Percentiles rank a stretch among this genome's conserved stretches.
phyloP scores from a whole-genome alignment of 148 eudicot species.

The Tetragonia tetragonoides region DNA sequence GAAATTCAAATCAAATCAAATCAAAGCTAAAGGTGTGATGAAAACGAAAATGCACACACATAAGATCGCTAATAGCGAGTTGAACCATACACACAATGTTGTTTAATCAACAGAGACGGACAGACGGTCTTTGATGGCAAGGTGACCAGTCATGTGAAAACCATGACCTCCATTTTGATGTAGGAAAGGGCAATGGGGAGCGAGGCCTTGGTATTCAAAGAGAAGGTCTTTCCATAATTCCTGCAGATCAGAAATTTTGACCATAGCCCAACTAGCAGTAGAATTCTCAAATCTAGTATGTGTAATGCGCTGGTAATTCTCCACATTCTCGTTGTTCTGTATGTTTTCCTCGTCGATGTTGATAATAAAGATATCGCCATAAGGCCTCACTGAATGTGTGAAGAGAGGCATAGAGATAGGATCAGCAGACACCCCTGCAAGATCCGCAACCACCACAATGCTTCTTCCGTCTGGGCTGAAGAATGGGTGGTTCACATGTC shows the following conservation, averaged over 20 bases:
- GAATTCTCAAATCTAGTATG: slow-evolving; percentile 5
- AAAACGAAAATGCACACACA: too few relatives aligned
- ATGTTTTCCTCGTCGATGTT: background rate
- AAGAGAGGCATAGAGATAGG: slow-evolving; percentile 6
- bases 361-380: background rate
- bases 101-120: too few relatives aligned
- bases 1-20: too few relatives aligned
- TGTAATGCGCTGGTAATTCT: background rate
- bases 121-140: background rate
- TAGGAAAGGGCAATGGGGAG: background rate
- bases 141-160: background rate
- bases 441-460: background rate
- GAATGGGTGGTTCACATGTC: background rate
- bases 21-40: too few relatives aligned
- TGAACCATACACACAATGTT: too few relatives aligned
- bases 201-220: background rate
- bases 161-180: background rate
- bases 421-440: background rate
- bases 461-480: background rate
- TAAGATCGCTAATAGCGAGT: too few relatives aligned
- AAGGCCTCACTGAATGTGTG: background rate
- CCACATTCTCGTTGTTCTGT: background rate
- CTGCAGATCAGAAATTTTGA: background rate
- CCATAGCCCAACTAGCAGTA: background rate
- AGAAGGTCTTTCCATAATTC: background rate